phyloP scores from a whole-genome alignment of 208 protist species.

The Porcisia deanei region DNA sequence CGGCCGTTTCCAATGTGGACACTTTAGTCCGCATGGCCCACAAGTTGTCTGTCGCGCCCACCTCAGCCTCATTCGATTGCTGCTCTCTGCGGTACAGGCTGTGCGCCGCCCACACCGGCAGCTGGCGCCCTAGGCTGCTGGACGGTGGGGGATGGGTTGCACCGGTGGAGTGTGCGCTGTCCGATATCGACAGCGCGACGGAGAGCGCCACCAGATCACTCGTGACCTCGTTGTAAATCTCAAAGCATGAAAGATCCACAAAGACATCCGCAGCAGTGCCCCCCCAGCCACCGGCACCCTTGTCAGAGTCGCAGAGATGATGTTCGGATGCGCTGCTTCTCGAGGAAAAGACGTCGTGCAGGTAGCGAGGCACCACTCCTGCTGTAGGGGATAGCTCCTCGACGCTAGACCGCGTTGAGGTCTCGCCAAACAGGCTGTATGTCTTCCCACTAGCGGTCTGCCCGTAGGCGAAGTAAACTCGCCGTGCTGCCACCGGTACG shows the following conservation, averaged over 20 bases:
- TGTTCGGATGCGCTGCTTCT: background rate
- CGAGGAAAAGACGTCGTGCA: slow-evolving; percentile 42
- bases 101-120: slow-evolving; percentile 23
- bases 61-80: background rate
- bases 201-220: slow-evolving; percentile 70
- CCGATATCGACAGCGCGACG: slow-evolving; percentile 1
- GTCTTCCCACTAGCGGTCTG: slow-evolving; percentile 88
- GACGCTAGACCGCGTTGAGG: background rate
- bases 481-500: slow-evolving; percentile 2
- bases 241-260: slow-evolving; percentile 68
- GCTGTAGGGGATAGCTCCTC: slow-evolving; percentile 10
- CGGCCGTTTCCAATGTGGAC: background rate
- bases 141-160: background rate
- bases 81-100: slow-evolving; percentile 18
- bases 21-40: background rate
- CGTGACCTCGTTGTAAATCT: slow-evolving; percentile 80
- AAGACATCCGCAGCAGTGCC: slow-evolving; percentile 12
- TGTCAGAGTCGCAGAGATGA: background rate
- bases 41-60: background rate
- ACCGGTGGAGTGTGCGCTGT: background rate
- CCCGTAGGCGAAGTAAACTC: slow-evolving; percentile 75
- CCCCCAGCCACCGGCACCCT: background rate
- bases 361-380: slow-evolving; percentile 63
- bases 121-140: slow-evolving; percentile 1
- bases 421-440: slow-evolving; percentile 74